Evolutionary conservation across 2,329 filamentous ascomycete species (phyloP), one percentile per base, ranked within the genome.

Genomic region (Stachybotrys elegans): DNA sequence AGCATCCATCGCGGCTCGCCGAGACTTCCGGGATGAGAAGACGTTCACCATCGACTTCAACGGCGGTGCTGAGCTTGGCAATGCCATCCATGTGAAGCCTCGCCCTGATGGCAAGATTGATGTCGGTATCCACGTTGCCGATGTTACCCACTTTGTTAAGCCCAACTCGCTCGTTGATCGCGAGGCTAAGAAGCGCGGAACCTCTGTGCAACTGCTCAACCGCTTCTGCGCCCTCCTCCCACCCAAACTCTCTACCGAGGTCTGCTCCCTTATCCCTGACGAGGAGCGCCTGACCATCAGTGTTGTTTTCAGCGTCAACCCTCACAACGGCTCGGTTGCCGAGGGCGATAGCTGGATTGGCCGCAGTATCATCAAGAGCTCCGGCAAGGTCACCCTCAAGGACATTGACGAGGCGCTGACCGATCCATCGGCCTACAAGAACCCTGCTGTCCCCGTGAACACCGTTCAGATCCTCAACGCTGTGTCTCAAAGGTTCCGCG

Each of bases 101-200:
- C 79, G 89, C 44, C 72, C 79, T 13, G 87, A 95, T 65, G 90
- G 88, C 59, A 86, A 88, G 66, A 83, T 96, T 51, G 92, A 98
- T 63, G 86, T 98, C 55, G 93, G 91, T 70, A 82, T 97, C 45
- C 93, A 98, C 68, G 88, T 98, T 60, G 83, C 92, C 23, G 93
- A 98, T 66, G 85, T 97, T 54, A 85, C 93, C 48, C 89, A 98
- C 69, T 98, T 98, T 62, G 88, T 98, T 64, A 97, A 97, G 76
- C 77, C 85, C 39, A 95, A 94, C 72, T 95, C 91, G 14, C 79
- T 97, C 37, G 91, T 97, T 41, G 93, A 98, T 59, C 86, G 93
- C 38, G 93, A 98, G 69, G 93, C 93, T 11, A 95, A 93, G 79
- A 98, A 97, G 77, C 88, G 93, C 53, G 92, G 92, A 48, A 97